Conservation (phyloP, 345 rosid species). For the Eucalyptus cloeziana region DNA sequence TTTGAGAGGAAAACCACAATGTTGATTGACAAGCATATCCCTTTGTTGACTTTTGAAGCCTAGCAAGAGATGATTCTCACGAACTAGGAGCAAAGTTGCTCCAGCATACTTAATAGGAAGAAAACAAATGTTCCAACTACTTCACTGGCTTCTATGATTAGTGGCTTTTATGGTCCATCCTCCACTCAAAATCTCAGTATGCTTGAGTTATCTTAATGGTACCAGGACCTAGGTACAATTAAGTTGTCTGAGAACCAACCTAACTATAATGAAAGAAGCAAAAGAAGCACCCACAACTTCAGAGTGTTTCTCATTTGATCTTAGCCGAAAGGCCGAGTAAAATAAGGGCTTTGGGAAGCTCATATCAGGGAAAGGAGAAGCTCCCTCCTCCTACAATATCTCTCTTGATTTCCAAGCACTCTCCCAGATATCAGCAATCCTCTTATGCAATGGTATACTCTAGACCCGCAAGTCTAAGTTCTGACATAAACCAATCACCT, state of each 20-base stretch:
- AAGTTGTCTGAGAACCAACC: not conserved
- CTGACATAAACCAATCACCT: not conserved
- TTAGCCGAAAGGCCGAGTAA: not conserved
- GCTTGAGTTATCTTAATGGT: not conserved
- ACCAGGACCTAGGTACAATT: not conserved
- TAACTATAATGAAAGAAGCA: not conserved
- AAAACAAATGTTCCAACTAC: not conserved
- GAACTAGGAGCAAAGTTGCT: not conserved
- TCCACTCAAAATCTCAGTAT: not conserved
- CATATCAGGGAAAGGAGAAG: not conserved
- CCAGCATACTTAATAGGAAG: not conserved
- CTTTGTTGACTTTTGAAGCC: not conserved
- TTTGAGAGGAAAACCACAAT: not conserved
- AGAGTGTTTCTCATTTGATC: not conserved
- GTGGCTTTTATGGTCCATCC: not conserved
- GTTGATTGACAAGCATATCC: not conserved
- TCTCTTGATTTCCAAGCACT: not conserved
- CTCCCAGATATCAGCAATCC: not conserved
- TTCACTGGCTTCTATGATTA: not conserved
- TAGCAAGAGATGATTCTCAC: not conserved
- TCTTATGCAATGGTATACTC: not conserved
- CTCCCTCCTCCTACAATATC: not conserved
- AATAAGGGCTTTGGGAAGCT: not conserved
- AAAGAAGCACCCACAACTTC: not conserved
- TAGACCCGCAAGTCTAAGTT: not conserved